phyloP scores from a whole-genome alignment of 257 asterid genomes.

The Catharanthus roseus region DNA sequence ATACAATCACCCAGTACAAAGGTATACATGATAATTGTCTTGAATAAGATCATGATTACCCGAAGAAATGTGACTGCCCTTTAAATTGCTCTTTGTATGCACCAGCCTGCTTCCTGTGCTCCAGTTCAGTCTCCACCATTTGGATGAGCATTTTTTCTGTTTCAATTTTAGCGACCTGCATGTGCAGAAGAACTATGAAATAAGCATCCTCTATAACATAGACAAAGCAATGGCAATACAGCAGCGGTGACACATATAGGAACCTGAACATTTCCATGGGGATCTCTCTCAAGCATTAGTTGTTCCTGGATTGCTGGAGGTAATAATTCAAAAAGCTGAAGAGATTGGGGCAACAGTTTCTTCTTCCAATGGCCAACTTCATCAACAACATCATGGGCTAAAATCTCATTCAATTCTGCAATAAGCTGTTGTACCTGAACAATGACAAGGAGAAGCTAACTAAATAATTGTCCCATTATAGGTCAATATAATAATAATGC shows the following conservation, averaged over 20 bases:
- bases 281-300: conserved; percentile 96
- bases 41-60: conserved; percentile 37
- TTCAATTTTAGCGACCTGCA: conserved; percentile 94
- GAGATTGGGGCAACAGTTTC: conserved; percentile 66
- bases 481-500: conserved; percentile 11
- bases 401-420: conserved; percentile 85
- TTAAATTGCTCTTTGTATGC: conserved; percentile 59
- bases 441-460: conserved; percentile 14
- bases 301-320: conserved; percentile 94
- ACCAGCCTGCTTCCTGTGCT: conserved; percentile 56
- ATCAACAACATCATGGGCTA: conserved; percentile 91
- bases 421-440: conserved; percentile 91
- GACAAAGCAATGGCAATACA: not conserved
- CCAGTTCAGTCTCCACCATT: conserved; percentile 97
- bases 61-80: conserved; percentile 96
- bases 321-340: conserved; percentile 71
- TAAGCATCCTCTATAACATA: conserved; percentile 1
- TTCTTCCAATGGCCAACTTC: conserved; percentile 91
- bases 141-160: conserved; percentile 96
- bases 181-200: conserved; percentile 5
- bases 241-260: not conserved
- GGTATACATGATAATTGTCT: not conserved
- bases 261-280: conserved; percentile 99
- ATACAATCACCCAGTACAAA: not conserved
- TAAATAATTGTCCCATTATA: conserved; percentile 9